These are phyloP conservation scores for Cyclocybe cylindracea DNA, from an alignment of 768 basidiomycete genomes.

Conservation along the genomic window DNA sequence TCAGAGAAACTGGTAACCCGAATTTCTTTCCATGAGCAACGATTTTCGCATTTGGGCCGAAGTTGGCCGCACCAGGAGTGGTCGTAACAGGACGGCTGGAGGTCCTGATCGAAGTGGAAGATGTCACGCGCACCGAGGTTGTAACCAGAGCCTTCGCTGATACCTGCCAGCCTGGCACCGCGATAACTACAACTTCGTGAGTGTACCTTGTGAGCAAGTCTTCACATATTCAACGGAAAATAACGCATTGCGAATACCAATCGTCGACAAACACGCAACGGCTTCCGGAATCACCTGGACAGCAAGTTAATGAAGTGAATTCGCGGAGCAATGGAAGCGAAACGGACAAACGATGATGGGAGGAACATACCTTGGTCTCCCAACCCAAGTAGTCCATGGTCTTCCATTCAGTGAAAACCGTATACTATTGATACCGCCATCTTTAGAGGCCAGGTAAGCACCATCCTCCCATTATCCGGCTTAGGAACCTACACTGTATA, in stretches of 20 bases:
- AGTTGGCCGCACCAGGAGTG: slow-evolving; percentile 5
- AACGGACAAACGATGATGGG: slow-evolving; percentile 17
- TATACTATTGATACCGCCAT: slow-evolving; percentile 29
- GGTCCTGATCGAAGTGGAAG: too few species aligned
- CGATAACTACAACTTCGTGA: background rate
- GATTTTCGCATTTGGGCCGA: slow-evolving; percentile 29
- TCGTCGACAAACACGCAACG: slow-evolving; percentile 28
- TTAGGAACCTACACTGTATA: slow-evolving; percentile 28
- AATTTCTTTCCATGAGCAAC: slow-evolving; percentile 34
- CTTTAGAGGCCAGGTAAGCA: slow-evolving; percentile 11
- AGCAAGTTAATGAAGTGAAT: background rate
- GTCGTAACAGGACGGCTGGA: too few species aligned
- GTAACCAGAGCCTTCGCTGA: slow-evolving; percentile 6
- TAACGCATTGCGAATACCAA: slow-evolving; percentile 32
- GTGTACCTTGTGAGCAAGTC: background rate
- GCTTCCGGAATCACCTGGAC: slow-evolving; percentile 26
- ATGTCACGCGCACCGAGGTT: slow-evolving; percentile 1
- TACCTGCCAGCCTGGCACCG: slow-evolving; percentile 9
- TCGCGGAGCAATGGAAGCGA: background rate
- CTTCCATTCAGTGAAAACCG: background rate
- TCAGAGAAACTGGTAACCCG: slow-evolving; percentile 17
- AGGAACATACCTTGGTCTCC: background rate
- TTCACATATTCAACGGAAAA: background rate
- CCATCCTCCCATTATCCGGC: background rate
- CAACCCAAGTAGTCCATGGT: too few species aligned